Conservation (phyloP, 2,329 filamentous ascomycete species). For the Tolypocladium paradoxum region DNA sequence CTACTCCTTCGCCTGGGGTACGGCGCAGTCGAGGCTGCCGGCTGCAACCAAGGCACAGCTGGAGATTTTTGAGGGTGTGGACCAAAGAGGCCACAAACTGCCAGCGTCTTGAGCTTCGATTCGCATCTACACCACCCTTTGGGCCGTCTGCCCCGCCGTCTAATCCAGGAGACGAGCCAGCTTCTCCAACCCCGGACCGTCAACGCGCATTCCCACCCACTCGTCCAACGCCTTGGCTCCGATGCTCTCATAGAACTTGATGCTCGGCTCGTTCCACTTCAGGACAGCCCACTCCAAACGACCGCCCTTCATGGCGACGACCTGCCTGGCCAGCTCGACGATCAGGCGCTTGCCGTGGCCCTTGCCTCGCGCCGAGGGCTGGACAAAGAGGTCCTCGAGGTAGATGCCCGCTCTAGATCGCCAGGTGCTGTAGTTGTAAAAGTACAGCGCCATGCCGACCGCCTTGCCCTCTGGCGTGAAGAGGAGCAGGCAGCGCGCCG, state of each 20-base stretch:
- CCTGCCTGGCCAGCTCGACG: conserved; percentile 67
- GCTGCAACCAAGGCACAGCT: conserved; percentile 22
- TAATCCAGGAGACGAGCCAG: conserved; percentile 37
- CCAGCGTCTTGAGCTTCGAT: conserved; percentile 2
- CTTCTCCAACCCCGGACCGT: conserved; percentile 52
- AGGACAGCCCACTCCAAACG: conserved; percentile 85
- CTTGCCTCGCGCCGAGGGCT: conserved; percentile 54
- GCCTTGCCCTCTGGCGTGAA: conserved; percentile 34
- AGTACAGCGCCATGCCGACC: conserved; percentile 80
- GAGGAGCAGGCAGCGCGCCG: conserved; percentile 67
- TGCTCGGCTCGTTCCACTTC: conserved; percentile 86
- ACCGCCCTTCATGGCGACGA: conserved; percentile 58
- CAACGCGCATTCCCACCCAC: conserved; percentile 68
- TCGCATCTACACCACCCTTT: background rate
- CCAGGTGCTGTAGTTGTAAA: conserved; percentile 96
- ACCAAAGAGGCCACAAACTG: conserved; percentile 15
- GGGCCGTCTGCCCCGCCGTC: background rate
- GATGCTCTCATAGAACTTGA: conserved; percentile 71
- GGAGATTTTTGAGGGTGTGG: conserved; percentile 38
- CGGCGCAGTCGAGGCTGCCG: conserved; percentile 13
- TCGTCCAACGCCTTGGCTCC: conserved; percentile 58
- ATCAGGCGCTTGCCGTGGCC: conserved; percentile 75
- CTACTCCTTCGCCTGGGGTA: conserved; percentile 37
- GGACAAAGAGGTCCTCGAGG: conserved; percentile 86
- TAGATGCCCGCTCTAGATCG: conserved; percentile 78